Percentiles rank a stretch among this genome's conserved stretches.
Evolutionary conservation across 306 rosid genomes (phyloP).

Genomic region (Fragaria iinumae): DNA sequence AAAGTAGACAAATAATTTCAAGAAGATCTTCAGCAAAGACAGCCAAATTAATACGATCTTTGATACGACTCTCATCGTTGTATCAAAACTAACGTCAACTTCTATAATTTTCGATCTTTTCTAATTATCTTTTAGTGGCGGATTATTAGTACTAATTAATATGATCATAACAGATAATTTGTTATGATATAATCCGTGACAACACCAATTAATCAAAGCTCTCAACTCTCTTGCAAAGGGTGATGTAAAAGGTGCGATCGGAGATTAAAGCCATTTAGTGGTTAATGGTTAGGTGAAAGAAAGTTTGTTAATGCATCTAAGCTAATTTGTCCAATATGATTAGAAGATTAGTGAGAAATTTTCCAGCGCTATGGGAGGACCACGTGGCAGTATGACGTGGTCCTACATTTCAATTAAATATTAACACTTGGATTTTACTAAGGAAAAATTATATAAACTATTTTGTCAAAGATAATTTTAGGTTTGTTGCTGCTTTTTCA

Average conservation of each 20-base stretch:
- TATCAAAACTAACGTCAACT: no score
- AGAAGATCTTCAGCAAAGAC: neutral
- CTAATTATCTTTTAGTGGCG: no score
- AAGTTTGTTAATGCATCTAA: slow-evolving; percentile 36
- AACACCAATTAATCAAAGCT: neutral
- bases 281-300: slow-evolving; percentile 40
- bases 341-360: slow-evolving; percentile 7
- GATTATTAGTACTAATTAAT: neutral
- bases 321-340: slow-evolving; percentile 52
- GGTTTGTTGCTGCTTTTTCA: no score
- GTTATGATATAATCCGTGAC: neutral
- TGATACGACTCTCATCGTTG: neutral
- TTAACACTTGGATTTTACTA: no score
- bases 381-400: no score
- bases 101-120: no score
- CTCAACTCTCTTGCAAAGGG: slow-evolving; percentile 16
- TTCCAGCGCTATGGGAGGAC: no score
- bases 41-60: no score
- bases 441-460: no score
- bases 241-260: slow-evolving; percentile 11
- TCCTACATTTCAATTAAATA: no score
- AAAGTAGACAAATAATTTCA: neutral
- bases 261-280: slow-evolving; percentile 25
- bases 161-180: neutral
- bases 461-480: no score